Conservation (phyloP, 2,329 filamentous ascomycete genomes). For the Phoma sp. region DNA sequence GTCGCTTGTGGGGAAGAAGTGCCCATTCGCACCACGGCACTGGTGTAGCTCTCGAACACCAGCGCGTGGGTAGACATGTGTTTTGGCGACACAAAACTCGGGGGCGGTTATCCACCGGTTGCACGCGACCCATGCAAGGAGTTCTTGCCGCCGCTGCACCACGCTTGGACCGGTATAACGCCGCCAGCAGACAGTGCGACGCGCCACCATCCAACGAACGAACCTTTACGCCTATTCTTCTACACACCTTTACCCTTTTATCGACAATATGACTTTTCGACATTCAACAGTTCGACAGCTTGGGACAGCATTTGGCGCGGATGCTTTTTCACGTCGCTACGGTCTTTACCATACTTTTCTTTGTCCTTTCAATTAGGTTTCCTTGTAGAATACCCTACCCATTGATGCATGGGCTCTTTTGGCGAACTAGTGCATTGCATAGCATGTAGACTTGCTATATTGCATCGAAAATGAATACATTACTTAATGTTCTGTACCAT, state of each 20-base stretch:
- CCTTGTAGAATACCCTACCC: slow-evolving; percentile 18
- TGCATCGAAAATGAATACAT: slow-evolving; percentile 5
- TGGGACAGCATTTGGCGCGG: slow-evolving; percentile 7
- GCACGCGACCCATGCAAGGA: slow-evolving; percentile 6
- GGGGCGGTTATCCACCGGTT: slow-evolving; percentile 6
- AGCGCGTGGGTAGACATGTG: slow-evolving; percentile 12
- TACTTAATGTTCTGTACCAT: too few relatives aligned
- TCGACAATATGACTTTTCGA: not conserved
- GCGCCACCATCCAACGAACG: slow-evolving; percentile 7
- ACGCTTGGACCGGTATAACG: slow-evolving; percentile 2
- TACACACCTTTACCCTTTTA: slow-evolving; percentile 1
- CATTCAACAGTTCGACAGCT: too few relatives aligned
- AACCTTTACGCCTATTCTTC: slow-evolving; percentile 11
- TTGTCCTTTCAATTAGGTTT: not conserved
- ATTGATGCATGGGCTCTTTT: slow-evolving; percentile 1
- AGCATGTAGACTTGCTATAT: slow-evolving; percentile 2
- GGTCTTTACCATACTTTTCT: slow-evolving; percentile 8
- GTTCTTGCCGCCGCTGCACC: not conserved
- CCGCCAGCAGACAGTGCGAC: slow-evolving; percentile 4
- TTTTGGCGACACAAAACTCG: not conserved
- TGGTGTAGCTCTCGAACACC: slow-evolving; percentile 2
- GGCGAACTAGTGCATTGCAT: slow-evolving; percentile 1
- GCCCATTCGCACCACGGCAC: not conserved
- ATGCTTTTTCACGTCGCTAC: slow-evolving; percentile 12
- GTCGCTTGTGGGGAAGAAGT: slow-evolving; percentile 2